A percentile compares a stretch with the other conserved stretches of the same genome.
phyloP scores from a whole-genome alignment of 805 yeast species.

The Candida maris region DNA sequence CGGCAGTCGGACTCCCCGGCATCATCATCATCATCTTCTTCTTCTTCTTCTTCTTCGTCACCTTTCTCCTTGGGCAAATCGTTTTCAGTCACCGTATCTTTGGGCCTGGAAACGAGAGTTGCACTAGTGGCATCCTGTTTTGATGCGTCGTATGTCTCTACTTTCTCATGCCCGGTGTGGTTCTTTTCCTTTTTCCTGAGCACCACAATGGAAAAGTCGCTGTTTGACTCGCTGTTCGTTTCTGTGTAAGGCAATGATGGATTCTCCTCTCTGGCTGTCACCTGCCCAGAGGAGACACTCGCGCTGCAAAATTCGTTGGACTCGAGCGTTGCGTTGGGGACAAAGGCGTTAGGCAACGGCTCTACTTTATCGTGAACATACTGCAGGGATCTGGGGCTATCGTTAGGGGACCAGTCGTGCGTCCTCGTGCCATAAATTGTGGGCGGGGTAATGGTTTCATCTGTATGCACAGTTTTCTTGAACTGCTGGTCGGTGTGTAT shows the following conservation, averaged over 20 bases:
- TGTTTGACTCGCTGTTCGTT: slow-evolving; percentile 15
- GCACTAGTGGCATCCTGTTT: background rate
- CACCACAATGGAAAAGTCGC: slow-evolving; percentile 23
- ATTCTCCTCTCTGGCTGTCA: background rate
- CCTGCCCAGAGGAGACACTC: background rate
- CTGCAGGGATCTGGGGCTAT: slow-evolving; percentile 18
- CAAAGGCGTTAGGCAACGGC: no score
- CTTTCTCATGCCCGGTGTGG: background rate
- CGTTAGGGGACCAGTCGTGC: slow-evolving; percentile 28
- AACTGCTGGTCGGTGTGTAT: slow-evolving; percentile 1
- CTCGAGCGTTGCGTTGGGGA: background rate
- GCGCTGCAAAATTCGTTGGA: background rate
- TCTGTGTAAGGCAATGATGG: background rate
- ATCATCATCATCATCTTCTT: background rate
- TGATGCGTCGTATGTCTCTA: background rate
- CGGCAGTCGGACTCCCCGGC: slow-evolving; percentile 1
- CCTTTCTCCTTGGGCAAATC: background rate
- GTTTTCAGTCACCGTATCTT: background rate
- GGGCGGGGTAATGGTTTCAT: slow-evolving; percentile 11
- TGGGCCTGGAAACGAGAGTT: background rate
- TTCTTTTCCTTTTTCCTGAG: slow-evolving; percentile 11
- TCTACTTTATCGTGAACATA: slow-evolving; percentile 6
- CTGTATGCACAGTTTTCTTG: background rate
- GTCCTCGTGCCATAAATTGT: slow-evolving; percentile 31
- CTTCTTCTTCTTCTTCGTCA: background rate